Base-by-base conservation (phyloP, 2,329 filamentous ascomycete genomes). In the Colletotrichum sp. region DNA sequence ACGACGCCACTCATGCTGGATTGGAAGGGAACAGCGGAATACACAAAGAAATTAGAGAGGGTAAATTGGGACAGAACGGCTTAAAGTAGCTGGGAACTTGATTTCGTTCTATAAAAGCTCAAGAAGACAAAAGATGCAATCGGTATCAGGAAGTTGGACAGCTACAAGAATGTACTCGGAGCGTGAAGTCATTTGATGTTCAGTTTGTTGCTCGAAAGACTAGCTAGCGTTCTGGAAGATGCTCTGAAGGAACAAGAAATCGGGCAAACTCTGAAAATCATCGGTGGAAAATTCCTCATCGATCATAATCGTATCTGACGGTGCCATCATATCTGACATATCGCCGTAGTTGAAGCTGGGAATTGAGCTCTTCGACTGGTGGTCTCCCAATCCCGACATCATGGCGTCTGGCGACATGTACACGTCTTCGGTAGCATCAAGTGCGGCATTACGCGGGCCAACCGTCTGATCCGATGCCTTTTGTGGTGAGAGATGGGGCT, bases 1-100 rank as follows among this genome's bases (percentile, higher is more conserved):
- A 83, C 70, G 77, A 67, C 10, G 68, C 68, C 18, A 48, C 34
- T 21, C 38, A 24, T 18, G 56, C 1, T 80, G 62, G 62, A 36
- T 21, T 66, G 26, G 62, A 66, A 16, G 62, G 62, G 15, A 66
- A 30, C 18, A 66, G 21, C 21, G 62, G 32, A 4, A 52, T 43
- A 32, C 36, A 48, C 24, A 43, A 13, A 28, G 32, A 48, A 82
- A 77, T 89, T 85, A 69, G 88, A 89, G 2, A 90, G 81, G 6
- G 88, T 81, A 3, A 91, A 73, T 80, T 90, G 13, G 52, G 52
- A 28, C 12, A 26, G 52, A 56, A 56, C 21, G 24, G 21, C 8
- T 56, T 16, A 13, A 26, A 56, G 24, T 56, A 56, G n/a, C n/a
- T n/a, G n/a, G n/a, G n/a, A n/a, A n/a, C n/a, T n/a, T n/a, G n/a